Percentiles rank a stretch among this genome's conserved stretches.
phyloP scores from a whole-genome alignment of 495 filamentous ascomycete genomes.

The Lasiosphaeriaceae sp. region DNA sequence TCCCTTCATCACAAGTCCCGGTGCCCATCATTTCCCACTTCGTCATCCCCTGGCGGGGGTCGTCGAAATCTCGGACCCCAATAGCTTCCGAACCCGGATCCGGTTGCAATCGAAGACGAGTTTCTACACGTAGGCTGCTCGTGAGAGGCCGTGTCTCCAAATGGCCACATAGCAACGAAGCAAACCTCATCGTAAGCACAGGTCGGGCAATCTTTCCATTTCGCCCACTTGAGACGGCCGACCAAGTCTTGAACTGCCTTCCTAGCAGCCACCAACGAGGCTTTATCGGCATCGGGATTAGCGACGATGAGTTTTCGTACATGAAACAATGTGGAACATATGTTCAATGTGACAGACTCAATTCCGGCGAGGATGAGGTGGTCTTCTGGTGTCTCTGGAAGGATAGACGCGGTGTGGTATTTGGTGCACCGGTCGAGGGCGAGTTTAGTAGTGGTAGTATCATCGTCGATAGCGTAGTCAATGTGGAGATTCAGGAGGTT shows the following conservation, averaged over 20 bases:
- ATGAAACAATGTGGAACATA: slow-evolving; percentile 50
- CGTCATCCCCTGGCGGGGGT: not conserved
- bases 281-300: slow-evolving; percentile 8
- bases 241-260: slow-evolving; percentile 38
- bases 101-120: not conserved
- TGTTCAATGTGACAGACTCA: slow-evolving; percentile 38
- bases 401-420: not conserved
- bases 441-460: not conserved
- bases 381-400: slow-evolving; percentile 20
- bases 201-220: slow-evolving; percentile 54
- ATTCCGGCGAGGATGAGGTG: slow-evolving; percentile 39
- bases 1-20: not conserved
- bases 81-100: not conserved
- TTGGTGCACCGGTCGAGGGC: not conserved
- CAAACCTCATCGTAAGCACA: slow-evolving; percentile 58
- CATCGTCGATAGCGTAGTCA: not conserved
- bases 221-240: slow-evolving; percentile 54
- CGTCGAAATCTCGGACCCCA: not conserved
- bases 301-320: slow-evolving; percentile 26
- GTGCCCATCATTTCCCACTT: not conserved
- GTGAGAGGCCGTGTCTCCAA: slow-evolving; percentile 36
- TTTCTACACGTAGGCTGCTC: slow-evolving; percentile 19
- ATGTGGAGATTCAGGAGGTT: slow-evolving; percentile 30
- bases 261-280: not conserved
- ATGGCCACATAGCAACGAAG: slow-evolving; percentile 62